phyloP scores from a whole-genome alignment of 108 stramenopile genomes.

The Nitzschia inconspicua region DNA sequence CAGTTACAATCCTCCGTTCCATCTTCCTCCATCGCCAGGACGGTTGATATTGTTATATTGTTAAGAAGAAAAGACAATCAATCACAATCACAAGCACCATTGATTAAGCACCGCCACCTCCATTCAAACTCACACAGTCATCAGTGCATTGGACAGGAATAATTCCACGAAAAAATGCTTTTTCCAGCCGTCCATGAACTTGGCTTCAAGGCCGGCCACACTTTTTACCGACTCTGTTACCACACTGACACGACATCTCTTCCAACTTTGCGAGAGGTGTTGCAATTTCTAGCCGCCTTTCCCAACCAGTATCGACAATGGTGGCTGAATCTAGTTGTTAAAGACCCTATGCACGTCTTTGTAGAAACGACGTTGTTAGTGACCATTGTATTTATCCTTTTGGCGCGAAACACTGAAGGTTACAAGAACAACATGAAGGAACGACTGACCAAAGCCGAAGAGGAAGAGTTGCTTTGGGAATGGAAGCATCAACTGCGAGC shows the following conservation, averaged over 20 bases:
- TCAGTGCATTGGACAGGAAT: too few species aligned
- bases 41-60: too few species aligned
- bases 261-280: not conserved
- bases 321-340: constrained; percentile 78
- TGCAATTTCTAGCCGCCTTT: constrained; percentile 25
- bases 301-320: constrained; percentile 64
- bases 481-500: constrained; percentile 79
- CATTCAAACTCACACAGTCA: too few species aligned
- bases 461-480: constrained; percentile 85
- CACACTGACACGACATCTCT: constrained; percentile 5
- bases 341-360: constrained; percentile 90
- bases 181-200: constrained; percentile 34
- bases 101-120: too few species aligned
- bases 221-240: constrained; percentile 9
- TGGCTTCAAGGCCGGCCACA: constrained; percentile 31
- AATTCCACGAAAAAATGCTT: constrained; percentile 28
- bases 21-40: too few species aligned
- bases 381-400: constrained; percentile 79
- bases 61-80: too few species aligned
- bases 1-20: too few species aligned
- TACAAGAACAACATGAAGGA: constrained; percentile 43
- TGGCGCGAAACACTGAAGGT: constrained; percentile 58
- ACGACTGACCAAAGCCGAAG: constrained; percentile 45
- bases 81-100: too few species aligned
- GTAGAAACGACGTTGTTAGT: constrained; percentile 92